phyloP scores from a whole-genome alignment of 2,329 filamentous ascomycete genomes.

The Rhynchosporium agropyri region DNA sequence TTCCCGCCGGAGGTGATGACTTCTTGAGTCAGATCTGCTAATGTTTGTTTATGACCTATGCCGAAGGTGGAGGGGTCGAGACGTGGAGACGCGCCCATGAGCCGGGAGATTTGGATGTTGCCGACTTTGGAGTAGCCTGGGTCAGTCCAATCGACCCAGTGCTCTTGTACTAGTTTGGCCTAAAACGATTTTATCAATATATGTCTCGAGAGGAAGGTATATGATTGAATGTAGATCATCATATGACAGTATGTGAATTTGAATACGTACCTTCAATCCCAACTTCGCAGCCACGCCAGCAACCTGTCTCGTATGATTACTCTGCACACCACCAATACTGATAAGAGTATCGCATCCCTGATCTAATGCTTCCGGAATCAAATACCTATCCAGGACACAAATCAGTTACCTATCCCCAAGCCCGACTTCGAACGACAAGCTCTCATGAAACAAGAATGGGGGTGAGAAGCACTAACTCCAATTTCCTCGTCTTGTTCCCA shows the following conservation, averaged over 20 bases:
- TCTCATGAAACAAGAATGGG: neutral
- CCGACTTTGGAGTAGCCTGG: slow-evolving; percentile 64
- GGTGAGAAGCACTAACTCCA: slow-evolving; percentile 51
- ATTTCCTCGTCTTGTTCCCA: slow-evolving; percentile 70
- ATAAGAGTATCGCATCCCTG: slow-evolving; percentile 63
- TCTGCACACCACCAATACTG: slow-evolving; percentile 69
- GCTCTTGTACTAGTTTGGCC: slow-evolving; percentile 63
- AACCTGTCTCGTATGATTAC: slow-evolving; percentile 70
- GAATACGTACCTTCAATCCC: slow-evolving; percentile 51
- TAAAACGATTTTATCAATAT: neutral
- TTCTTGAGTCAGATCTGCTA: slow-evolving; percentile 56
- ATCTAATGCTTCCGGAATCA: slow-evolving; percentile 62
- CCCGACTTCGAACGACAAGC: neutral
- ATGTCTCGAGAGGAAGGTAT: too few species aligned
- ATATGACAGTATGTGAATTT: neutral
- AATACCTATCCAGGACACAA: slow-evolving; percentile 50
- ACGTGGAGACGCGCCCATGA: slow-evolving; percentile 67
- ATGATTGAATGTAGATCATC: neutral
- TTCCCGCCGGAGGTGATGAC: slow-evolving; percentile 56
- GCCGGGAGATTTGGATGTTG: slow-evolving; percentile 69
- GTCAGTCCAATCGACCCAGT: slow-evolving; percentile 67
- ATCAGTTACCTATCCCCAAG: neutral
- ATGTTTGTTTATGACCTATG: slow-evolving; percentile 68
- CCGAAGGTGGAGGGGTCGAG: slow-evolving; percentile 64
- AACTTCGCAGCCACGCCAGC: slow-evolving; percentile 62